Evolutionary conservation across 2,329 filamentous ascomycete genomes (phyloP), one percentile per base, ranked within the genome.

Genomic region (Aspergillus thermomutatus): DNA sequence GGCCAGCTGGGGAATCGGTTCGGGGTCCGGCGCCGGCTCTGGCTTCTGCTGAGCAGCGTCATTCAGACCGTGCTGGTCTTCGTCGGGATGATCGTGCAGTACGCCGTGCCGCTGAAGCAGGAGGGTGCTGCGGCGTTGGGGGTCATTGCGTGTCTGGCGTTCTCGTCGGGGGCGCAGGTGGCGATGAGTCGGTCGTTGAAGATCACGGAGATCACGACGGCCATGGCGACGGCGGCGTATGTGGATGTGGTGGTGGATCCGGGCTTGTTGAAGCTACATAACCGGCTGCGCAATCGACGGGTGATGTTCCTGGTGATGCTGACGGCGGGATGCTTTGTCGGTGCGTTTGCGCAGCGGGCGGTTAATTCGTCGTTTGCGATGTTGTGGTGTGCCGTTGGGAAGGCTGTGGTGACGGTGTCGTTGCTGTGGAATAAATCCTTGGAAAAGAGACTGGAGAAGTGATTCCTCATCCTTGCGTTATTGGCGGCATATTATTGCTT

Each of bases 201-300:
- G 48, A 80, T 86, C 71, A 82, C 82, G 0, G 84, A 87, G 67
- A 86, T 87, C 64, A 84, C 78, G 56, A 87, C 85, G 0, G 83
- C 84, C 26, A 87, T 87, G 83, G 84, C 83, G 0, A 87, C 84
- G 4, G 83, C 84, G 0, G 84, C 84, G 1, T 87, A 82, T 78
- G 75, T 87, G 1, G 84, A 87, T 64, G 65, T 86, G 54, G 68
- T 85, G 52, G 82, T 85, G 53, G 84, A 87, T 65, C 75, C 76
- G 28, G 72, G 73, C 5, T 69, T 87, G 50, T 77, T 83, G 19
- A 69, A 66, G 4, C 8, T 69, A 8, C 63, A 73, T 14, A 86
- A 86, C 63, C 72, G 80, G 17, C 72, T 79, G 17, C 52, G 55
- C 43, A 83, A 80, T 37, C 72, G 83, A 4, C 71, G 83, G 2